Percentiles rank a stretch among this genome's conserved stretches.
Evolutionary conservation across 768 basidiomycete species (phyloP).

Genomic region (Psilocybe subaeruginosa): DNA sequence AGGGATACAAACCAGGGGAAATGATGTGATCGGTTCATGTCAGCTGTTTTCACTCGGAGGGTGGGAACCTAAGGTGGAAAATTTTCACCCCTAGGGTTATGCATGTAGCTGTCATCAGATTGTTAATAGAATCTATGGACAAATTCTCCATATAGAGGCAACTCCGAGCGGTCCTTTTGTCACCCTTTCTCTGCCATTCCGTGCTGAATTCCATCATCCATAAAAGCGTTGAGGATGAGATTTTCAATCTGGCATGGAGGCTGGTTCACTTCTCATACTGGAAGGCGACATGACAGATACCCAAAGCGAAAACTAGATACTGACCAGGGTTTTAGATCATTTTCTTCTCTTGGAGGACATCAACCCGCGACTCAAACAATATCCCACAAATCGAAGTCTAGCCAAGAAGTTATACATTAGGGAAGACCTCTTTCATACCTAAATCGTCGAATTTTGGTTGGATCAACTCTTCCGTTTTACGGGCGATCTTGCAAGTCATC

Average conservation of each 20-base stretch:
- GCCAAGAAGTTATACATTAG: neutral
- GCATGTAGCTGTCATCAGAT: neutral
- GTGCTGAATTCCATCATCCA: neutral
- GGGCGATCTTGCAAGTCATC: neutral
- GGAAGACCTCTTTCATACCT: conserved; percentile 2
- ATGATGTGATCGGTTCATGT: too few species aligned
- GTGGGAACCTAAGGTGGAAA: too few species aligned
- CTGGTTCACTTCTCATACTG: too few species aligned
- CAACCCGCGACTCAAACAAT: neutral
- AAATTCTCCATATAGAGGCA: neutral
- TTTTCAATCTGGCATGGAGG: too few species aligned
- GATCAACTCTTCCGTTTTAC: neutral
- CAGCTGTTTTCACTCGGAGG: too few species aligned
- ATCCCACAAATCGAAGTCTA: neutral
- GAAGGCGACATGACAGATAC: too few species aligned
- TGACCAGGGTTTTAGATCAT: neutral
- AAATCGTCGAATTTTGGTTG: conserved; percentile 3
- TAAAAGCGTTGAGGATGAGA: too few species aligned
- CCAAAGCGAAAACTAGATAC: neutral
- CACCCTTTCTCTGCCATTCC: neutral
- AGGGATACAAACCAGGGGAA: too few species aligned
- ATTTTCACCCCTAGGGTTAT: neutral
- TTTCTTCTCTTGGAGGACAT: neutral
- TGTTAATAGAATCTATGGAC: neutral
- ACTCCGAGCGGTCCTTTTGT: neutral